Evolutionary conservation across 495 filamentous ascomycete species (phyloP).

Genomic region (Darksidea phi): DNA sequence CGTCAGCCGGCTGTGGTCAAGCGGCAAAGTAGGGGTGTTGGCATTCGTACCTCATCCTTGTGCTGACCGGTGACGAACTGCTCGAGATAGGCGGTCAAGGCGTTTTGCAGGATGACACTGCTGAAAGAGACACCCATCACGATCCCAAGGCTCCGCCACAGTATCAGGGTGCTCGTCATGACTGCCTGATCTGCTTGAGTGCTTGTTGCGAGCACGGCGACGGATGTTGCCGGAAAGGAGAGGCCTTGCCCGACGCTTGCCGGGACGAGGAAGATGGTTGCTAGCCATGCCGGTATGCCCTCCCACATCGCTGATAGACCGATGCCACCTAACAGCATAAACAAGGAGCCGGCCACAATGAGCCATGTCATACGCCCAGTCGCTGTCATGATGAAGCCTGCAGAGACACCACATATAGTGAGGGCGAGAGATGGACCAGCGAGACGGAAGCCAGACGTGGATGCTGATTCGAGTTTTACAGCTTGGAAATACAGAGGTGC

Average conservation of each 20-base stretch:
- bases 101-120: constrained; percentile 75
- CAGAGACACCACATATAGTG: constrained; percentile 59
- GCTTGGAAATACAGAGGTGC: constrained; percentile 79
- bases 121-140: constrained; percentile 70
- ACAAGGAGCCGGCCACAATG: constrained; percentile 56
- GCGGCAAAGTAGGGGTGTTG: background rate
- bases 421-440: constrained; percentile 59
- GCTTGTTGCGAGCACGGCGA: constrained; percentile 66
- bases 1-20: background rate
- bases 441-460: constrained; percentile 68
- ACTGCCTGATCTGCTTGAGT: constrained; percentile 72
- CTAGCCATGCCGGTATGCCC: constrained; percentile 57
- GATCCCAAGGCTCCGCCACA: constrained; percentile 66
- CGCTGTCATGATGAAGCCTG: constrained; percentile 69
- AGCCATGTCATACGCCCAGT: constrained; percentile 63
- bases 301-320: constrained; percentile 54
- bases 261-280: constrained; percentile 63
- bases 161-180: constrained; percentile 65
- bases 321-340: constrained; percentile 56
- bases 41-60: constrained; percentile 47
- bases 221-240: constrained; percentile 60
- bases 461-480: constrained; percentile 69
- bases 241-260: constrained; percentile 65
- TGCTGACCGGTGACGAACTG: constrained; percentile 55
- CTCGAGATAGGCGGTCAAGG: constrained; percentile 59